Percentiles rank a stretch among this genome's conserved stretches.
phyloP scores from a whole-genome alignment of 176 grass and related monocot genomes.

The Tillandsia fasciculata region DNA sequence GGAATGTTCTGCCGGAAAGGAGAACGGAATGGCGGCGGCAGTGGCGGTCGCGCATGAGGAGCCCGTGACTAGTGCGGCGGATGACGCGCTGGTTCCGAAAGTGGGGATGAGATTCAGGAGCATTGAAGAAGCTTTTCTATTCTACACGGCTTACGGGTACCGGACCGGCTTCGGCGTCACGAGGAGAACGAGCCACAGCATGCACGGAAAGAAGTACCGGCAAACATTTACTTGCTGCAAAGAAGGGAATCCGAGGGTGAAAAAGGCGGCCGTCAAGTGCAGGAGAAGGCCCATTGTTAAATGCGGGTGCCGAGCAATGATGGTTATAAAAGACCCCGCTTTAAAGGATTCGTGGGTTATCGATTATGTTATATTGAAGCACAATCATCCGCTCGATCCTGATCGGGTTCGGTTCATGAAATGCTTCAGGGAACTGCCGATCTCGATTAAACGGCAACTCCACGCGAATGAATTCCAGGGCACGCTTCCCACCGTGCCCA shows the following conservation, averaged over 20 bases:
- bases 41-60: not conserved
- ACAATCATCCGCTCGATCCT: conserved; percentile 9
- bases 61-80: not conserved
- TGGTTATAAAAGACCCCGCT: conserved; percentile 9
- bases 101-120: not conserved
- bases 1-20: conserved; percentile 1
- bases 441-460: not conserved
- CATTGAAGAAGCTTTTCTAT: not conserved
- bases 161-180: conserved; percentile 1
- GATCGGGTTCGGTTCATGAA: conserved; percentile 12
- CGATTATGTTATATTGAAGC: conserved; percentile 1
- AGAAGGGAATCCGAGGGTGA: not conserved
- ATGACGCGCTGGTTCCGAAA: not conserved
- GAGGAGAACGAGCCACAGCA: conserved; percentile 3
- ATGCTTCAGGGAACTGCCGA: conserved; percentile 7
- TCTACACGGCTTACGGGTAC: conserved; percentile 3
- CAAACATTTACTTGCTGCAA: conserved; percentile 6
- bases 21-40: not conserved
- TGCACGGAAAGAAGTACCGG: conserved; percentile 4
- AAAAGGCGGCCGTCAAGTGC: not conserved
- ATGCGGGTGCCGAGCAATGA: conserved; percentile 2
- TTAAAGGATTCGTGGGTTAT: not conserved
- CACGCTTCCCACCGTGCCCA: not conserved
- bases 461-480: conserved; percentile 1
- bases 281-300: conserved; percentile 3